A percentile compares a stretch with the other conserved stretches of the same genome.
phyloP scores from a whole-genome alignment of 2,329 filamentous ascomycete genomes.

The Rugonectria rugulosa region DNA sequence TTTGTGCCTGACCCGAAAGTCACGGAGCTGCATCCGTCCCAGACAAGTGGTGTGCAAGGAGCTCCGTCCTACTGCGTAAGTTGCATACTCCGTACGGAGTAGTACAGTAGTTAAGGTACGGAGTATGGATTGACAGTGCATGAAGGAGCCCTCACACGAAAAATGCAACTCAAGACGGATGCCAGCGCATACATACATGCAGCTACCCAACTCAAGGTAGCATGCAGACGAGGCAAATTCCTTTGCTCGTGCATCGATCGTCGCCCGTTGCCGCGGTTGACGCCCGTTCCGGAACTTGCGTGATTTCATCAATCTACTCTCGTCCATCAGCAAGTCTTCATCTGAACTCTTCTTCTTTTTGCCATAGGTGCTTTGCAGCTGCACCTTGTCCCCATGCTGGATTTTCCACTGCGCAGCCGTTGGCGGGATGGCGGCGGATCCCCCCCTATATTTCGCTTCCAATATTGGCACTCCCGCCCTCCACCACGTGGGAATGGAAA shows the following conservation, averaged over 20 bases:
- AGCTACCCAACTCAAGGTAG: background rate
- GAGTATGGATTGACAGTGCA: background rate
- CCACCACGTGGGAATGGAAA: constrained; percentile 12
- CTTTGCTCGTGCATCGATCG: background rate
- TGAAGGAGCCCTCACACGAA: background rate
- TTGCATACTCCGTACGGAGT: too few relatives aligned
- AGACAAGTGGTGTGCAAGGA: too few relatives aligned
- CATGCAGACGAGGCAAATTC: background rate
- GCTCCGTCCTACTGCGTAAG: too few relatives aligned
- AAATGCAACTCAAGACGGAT: background rate
- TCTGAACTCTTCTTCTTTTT: background rate
- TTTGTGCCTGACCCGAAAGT: too few relatives aligned
- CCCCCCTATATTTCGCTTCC: background rate
- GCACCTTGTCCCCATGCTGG: too few relatives aligned
- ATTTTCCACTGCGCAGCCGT: constrained; percentile 14
- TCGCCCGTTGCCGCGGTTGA: background rate
- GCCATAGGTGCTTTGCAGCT: too few relatives aligned
- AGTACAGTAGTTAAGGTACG: background rate
- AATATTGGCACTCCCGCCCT: background rate
- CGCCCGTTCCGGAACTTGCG: background rate
- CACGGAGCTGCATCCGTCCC: too few relatives aligned
- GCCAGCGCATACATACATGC: background rate
- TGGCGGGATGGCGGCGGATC: constrained; percentile 1
- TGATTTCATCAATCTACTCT: background rate
- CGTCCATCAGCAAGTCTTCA: background rate